Base-by-base conservation (phyloP, 371 early-diverging fungal species). In the Smittium culicis region DNA sequence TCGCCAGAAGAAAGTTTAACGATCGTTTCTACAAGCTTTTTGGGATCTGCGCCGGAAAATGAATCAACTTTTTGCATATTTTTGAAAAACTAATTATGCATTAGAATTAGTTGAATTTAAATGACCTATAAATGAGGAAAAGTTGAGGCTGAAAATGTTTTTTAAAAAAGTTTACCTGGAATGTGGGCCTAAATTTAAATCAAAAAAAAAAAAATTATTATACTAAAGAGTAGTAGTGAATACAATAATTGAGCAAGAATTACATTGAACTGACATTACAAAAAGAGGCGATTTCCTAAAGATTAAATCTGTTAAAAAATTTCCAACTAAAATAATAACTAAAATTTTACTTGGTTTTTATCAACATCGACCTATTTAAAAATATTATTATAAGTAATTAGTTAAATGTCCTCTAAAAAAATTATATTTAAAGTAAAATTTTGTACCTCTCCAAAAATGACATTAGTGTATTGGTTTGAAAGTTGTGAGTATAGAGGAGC, bases 201-300 rank as follows among this genome's bases (percentile, higher is more conserved):
- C 27, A 59, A 59, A 59, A 59, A 5, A 59, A n/a, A n/a, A n/a
- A n/a, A n/a, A n/a, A n/a, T n/a, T n/a, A n/a, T n/a, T n/a, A n/a
- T n/a, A n/a, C n/a, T n/a, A n/a, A n/a, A n/a, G n/a, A n/a, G n/a
- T n/a, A n/a, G n/a, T n/a, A n/a, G n/a, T n/a, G n/a, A n/a, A n/a
- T n/a, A n/a, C n/a, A n/a, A n/a, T n/a, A n/a, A n/a, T n/a, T n/a
- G n/a, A n/a, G n/a, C n/a, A n/a, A n/a, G n/a, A 59, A 2, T 62
- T 62, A 62, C 63, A 62, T 62, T 27, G 63, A 17, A 29, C 31
- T 24, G 34, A 62, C 34, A 29, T 34, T 34, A 62, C 63, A 62
- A 8, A 32, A 27, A 24, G 16, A 3, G 28, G 63, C n/a, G n/a
- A 62, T 33, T 2, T 27, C 33, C 63, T 62, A 62, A 24, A 27